phyloP scores from a whole-genome alignment of 345 rosid genomes.

The Sonneratia alba region DNA sequence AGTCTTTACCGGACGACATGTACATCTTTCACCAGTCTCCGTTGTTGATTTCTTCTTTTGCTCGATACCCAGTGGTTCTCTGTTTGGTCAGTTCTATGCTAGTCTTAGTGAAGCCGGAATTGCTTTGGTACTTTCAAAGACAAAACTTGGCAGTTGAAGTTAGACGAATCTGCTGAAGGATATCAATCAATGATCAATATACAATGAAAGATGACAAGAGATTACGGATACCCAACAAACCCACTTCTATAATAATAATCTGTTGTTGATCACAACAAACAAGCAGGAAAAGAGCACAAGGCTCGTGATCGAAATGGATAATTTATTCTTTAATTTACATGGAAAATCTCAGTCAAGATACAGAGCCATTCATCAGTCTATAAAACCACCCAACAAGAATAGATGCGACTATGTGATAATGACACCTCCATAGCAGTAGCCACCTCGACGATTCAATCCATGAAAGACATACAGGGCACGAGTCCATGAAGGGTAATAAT shows the following conservation, averaged over 20 bases:
- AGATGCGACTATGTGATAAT: neutral
- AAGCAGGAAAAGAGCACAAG: neutral
- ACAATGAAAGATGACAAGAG: neutral
- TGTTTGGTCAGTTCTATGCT: neutral
- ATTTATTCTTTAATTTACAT: neutral
- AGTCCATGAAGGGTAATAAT: neutral
- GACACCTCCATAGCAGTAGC: slow-evolving; percentile 1
- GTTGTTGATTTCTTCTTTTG: neutral
- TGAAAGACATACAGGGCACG: neutral
- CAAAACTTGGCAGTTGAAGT: neutral
- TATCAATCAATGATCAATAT: neutral
- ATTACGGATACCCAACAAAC: neutral
- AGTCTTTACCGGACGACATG: neutral
- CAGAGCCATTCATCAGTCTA: neutral
- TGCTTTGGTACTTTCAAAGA: neutral
- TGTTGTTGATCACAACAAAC: neutral
- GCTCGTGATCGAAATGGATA: neutral
- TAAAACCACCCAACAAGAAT: neutral
- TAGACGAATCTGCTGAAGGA: neutral
- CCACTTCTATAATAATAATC: neutral
- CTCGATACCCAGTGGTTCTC: neutral
- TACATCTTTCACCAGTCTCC: no score
- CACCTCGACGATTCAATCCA: neutral
- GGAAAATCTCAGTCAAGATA: neutral
- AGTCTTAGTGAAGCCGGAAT: neutral